Conservation (phyloP, 108 stramenopile genomes). For the Cyclostephanos tholiformis region DNA sequence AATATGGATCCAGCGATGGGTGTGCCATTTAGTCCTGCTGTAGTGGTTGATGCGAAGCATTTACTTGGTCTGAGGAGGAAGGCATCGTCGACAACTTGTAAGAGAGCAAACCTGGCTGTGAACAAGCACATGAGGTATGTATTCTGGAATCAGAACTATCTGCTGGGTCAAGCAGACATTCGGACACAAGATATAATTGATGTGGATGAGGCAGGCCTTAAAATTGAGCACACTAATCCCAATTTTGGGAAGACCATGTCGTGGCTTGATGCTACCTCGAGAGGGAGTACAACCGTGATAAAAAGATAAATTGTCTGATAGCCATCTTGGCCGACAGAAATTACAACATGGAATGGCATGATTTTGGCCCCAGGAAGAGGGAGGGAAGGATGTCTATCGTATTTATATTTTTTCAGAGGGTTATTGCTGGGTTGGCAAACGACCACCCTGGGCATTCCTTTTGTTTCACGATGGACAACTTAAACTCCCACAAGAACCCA, state of each 20-base stretch:
- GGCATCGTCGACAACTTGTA: conserved; percentile 4
- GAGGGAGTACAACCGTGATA: conserved; percentile 4
- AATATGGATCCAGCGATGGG: conserved; percentile 17
- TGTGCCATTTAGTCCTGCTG: conserved; percentile 7
- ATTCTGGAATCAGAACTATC: conserved; percentile 14
- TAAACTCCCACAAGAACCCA: conserved; percentile 18
- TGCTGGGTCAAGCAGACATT: conserved; percentile 1
- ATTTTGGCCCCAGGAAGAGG: conserved; percentile 1
- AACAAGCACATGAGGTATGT: neutral
- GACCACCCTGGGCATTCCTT: conserved; percentile 1
- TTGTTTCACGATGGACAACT: conserved; percentile 23
- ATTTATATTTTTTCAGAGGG: neutral
- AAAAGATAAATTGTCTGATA: conserved; percentile 1
- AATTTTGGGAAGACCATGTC: conserved; percentile 15
- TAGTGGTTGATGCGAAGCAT: conserved; percentile 1
- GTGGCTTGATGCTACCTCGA: conserved; percentile 6
- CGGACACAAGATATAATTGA: conserved; percentile 23
- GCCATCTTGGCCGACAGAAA: conserved; percentile 11
- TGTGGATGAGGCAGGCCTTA: conserved; percentile 24
- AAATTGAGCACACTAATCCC: conserved; percentile 15
- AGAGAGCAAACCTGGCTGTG: neutral
- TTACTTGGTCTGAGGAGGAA: conserved; percentile 11
- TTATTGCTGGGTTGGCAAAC: neutral
- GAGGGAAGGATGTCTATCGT: conserved; percentile 1
- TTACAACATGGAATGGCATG: conserved; percentile 6